These are phyloP conservation scores for Madurella fahalii DNA, from an alignment of 2,329 filamentous ascomycete genomes.

Conservation along the genomic window DNA sequence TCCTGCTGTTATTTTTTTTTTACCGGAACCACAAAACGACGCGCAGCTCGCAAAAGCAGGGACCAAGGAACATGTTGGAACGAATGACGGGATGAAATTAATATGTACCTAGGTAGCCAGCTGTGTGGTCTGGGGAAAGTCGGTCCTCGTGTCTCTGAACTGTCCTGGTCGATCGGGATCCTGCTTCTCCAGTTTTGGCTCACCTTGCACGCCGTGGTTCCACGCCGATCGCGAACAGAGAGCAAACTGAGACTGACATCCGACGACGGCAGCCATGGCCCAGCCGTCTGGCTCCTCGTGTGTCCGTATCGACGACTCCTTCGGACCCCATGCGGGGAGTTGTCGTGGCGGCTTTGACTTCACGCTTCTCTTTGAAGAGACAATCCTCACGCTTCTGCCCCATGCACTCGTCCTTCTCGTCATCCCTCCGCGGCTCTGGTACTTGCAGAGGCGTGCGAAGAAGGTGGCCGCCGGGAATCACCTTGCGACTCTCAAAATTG, in stretches of 20 bases:
- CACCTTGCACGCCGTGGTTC: neutral
- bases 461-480: slow-evolving; percentile 11
- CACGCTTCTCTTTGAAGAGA: slow-evolving; percentile 31
- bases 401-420: slow-evolving; percentile 17
- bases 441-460: slow-evolving; percentile 13
- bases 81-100: slow-evolving; percentile 10
- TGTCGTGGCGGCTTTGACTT: slow-evolving; percentile 31
- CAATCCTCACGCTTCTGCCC: slow-evolving; percentile 24
- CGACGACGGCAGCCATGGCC: slow-evolving; percentile 11
- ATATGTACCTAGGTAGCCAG: slow-evolving; percentile 15
- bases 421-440: slow-evolving; percentile 18
- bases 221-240: no score
- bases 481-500: slow-evolving; percentile 18
- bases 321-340: slow-evolving; percentile 25
- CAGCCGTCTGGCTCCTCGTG: slow-evolving; percentile 13
- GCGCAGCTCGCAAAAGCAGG: no score
- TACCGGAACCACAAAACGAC: no score
- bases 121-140: neutral
- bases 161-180: neutral
- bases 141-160: neutral
- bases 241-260: neutral
- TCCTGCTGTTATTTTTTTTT: no score
- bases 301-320: slow-evolving; percentile 21
- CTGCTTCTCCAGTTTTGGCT: neutral
- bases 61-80: neutral